Evolutionary conservation across 352 stramenopile genomes (phyloP).

Genomic region (Phytopythium mirpurense): DNA sequence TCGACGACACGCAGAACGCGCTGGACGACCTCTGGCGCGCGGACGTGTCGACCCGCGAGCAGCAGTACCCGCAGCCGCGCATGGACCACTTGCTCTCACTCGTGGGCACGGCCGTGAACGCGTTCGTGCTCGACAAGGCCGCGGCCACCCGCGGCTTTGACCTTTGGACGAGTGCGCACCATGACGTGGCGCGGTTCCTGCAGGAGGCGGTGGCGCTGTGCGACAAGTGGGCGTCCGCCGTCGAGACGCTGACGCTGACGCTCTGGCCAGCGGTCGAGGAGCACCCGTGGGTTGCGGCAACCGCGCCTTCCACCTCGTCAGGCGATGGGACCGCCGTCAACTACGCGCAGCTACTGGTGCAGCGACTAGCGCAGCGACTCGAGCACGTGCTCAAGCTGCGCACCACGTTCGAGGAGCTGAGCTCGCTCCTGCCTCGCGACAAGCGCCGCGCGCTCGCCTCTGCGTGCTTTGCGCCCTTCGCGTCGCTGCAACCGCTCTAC

Average conservation of each 20-base stretch:
- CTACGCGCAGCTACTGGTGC: conserved; percentile 28
- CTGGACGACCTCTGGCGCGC: conserved; percentile 89
- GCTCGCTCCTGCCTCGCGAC: conserved; percentile 48
- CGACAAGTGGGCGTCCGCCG: conserved; percentile 71
- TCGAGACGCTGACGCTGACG: conserved; percentile 73
- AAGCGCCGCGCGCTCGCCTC: conserved; percentile 32
- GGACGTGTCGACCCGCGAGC: conserved; percentile 36
- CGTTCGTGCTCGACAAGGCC: conserved; percentile 51
- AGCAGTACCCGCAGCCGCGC: conserved; percentile 76
- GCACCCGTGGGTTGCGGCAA: conserved; percentile 55
- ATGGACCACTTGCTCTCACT: conserved; percentile 89
- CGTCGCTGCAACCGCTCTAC: conserved; percentile 60
- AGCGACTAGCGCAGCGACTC: conserved; percentile 55
- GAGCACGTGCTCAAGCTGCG: conserved; percentile 78
- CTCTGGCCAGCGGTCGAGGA: conserved; percentile 79
- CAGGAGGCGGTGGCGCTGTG: conserved; percentile 63
- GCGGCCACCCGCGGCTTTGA: conserved; percentile 29
- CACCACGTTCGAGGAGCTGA: conserved; percentile 87
- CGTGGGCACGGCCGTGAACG: conserved; percentile 71
- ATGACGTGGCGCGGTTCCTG: conserved; percentile 54
- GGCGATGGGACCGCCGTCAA: conserved; percentile 16
- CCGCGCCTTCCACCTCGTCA: not conserved
- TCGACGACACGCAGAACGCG: conserved; percentile 81
- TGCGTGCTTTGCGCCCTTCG: conserved; percentile 71
- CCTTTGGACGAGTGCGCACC: conserved; percentile 66